Conservation (phyloP, 2,329 filamentous ascomycete species). For the Colletotrichum sp. region DNA sequence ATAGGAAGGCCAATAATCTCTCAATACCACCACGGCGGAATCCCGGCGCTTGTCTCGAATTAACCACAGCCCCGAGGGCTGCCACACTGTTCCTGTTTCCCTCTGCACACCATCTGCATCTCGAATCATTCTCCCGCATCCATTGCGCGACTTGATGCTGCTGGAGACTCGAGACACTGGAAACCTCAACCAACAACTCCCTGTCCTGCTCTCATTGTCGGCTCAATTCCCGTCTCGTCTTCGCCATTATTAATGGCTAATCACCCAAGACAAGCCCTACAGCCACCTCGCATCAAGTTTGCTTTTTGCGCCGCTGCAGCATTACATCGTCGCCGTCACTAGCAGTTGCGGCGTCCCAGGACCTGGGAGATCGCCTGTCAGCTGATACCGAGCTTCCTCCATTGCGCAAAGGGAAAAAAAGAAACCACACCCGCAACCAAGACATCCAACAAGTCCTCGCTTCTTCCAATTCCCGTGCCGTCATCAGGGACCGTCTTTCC, state of each 20-base stretch:
- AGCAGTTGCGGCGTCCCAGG: background rate
- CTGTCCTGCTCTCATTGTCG: background rate
- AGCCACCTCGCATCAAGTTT: background rate
- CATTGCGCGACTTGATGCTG: background rate
- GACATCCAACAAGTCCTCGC: background rate
- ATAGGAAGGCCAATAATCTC: constrained; percentile 24
- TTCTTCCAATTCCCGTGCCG: background rate
- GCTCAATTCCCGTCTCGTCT: constrained; percentile 2
- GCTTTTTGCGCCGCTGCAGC: background rate
- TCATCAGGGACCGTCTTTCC: background rate
- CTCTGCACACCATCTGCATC: background rate
- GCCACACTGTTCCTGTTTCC: constrained; percentile 13
- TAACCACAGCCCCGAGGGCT: constrained; percentile 11
- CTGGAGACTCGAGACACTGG: background rate
- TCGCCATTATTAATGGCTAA: background rate
- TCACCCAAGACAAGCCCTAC: background rate
- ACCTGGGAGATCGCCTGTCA: constrained; percentile 5
- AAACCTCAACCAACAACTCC: background rate
- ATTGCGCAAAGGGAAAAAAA: background rate
- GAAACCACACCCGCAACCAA: background rate
- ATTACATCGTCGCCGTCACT: background rate
- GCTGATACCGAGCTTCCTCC: constrained; percentile 12
- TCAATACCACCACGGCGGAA: constrained; percentile 20
- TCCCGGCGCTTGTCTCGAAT: constrained; percentile 18
- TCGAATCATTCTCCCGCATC: background rate